Base-by-base conservation (phyloP, 495 filamentous ascomycete species). In the Melanomma pulvis-pyrius region DNA sequence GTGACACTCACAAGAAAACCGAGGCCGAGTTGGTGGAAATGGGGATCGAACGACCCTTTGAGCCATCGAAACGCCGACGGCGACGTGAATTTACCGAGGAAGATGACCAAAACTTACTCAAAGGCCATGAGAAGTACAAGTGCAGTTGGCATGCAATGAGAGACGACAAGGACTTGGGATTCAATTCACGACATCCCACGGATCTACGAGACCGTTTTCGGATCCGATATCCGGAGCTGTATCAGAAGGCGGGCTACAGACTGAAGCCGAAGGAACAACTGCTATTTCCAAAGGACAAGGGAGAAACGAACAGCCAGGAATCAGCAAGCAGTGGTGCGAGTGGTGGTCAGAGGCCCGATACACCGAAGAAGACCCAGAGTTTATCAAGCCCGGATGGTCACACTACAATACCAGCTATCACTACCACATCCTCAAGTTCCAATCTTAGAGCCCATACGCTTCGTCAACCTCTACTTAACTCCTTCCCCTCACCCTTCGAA, bases 161-260 rank as follows among this genome's bases (percentile, higher is more conserved):
- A 67, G 82, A 87, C 52, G 91, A 96, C 70, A 77, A 82, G 12
- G 80, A 81, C 17, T 83, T 93, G 52, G 82, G 87, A 21, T 79
- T 97, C 12, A 76, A 80, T 9, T 84, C 80, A 70, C 83, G 92
- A 60, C 83, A 86, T 39, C 85, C 91, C 1, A 92, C 90, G 5
- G 91, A 97, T 71, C 78, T 97, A 13, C 81, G 92, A 52, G 92
- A 97, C 75, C 82, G 92, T 7, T 88, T 96, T 57, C 83, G 92
- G 21, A 92, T 90, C 63, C 89, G 88, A 57, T 92, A 88, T 66
- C 90, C 92, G 7, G 85, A 90, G 39, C 83, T 87, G 51, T 94
- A 90, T 72, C 82, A 81, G 28, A 79, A 86, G 59, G 75, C 77
- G 1, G 75, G 76, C 0, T 57, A 70, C 39, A 74, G 68, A 34